These are phyloP conservation scores for Eucalyptus melliodora DNA, from an alignment of 345 rosid genomes.

Conservation along the genomic window DNA sequence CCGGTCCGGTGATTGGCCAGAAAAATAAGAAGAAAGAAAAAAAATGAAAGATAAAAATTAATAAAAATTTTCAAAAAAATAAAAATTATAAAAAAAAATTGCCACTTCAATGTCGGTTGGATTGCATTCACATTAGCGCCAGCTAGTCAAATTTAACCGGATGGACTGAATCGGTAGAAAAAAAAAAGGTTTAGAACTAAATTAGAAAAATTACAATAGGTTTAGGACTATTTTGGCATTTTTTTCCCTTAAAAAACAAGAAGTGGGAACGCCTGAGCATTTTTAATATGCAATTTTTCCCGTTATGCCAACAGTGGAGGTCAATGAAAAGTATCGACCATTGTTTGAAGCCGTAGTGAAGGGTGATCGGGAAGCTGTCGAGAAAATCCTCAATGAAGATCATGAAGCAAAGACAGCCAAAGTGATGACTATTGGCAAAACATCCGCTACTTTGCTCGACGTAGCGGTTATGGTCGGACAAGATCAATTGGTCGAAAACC, in stretches of 20 bases:
- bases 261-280: neutral
- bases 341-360: neutral
- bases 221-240: too few species aligned
- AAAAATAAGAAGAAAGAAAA: too few species aligned
- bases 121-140: fast-evolving
- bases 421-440: neutral
- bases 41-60: too few species aligned
- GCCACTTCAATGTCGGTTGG: too few species aligned
- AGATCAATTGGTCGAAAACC: neutral
- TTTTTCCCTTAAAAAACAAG: neutral
- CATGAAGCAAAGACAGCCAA: neutral
- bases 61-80: too few species aligned
- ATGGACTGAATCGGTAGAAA: fast-evolving
- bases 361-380: neutral
- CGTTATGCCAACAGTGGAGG: neutral
- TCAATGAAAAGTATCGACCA: neutral
- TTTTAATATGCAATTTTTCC: neutral
- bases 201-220: too few species aligned
- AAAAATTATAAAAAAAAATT: too few species aligned
- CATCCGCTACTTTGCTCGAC: neutral
- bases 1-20: fast-evolving
- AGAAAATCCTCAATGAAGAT: neutral
- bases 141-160: too few species aligned
- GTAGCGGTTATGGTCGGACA: neutral
- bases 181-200: too few species aligned